These are phyloP conservation scores for Pseudofabraea citricarpa DNA, from an alignment of 2,329 filamentous ascomycete species.

Conservation along the genomic window DNA sequence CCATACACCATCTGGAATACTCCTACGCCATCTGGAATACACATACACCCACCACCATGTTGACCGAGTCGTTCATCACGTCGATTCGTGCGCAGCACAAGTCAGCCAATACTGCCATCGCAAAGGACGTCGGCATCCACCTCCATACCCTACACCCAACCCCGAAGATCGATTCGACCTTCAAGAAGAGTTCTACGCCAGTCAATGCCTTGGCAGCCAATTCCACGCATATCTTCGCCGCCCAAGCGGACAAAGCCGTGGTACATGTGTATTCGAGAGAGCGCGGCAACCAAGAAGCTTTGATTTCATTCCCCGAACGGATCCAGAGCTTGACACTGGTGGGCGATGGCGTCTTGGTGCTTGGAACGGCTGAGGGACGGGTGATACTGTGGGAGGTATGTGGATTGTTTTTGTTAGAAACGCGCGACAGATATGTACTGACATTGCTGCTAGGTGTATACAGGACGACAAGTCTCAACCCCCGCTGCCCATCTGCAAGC, in stretches of 20 bases:
- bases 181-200: conserved; percentile 89
- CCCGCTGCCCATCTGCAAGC: conserved; percentile 74
- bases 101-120: conserved; percentile 56
- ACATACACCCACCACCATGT: conserved; percentile 37
- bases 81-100: conserved; percentile 53
- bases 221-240: conserved; percentile 81
- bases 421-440: too few relatives aligned
- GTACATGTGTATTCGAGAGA: conserved; percentile 86
- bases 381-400: conserved; percentile 89
- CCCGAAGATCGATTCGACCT: conserved; percentile 67
- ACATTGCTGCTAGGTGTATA: conserved; percentile 52
- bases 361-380: conserved; percentile 82
- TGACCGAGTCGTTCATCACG: conserved; percentile 56
- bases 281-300: conserved; percentile 81
- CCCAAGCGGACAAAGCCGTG: conserved; percentile 85
- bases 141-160: conserved; percentile 76
- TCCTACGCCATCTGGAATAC: not conserved
- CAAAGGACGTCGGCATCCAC: conserved; percentile 84
- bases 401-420: too few relatives aligned
- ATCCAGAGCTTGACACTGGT: conserved; percentile 74
- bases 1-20: not conserved
- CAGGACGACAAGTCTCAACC: conserved; percentile 71
- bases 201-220: conserved; percentile 76
- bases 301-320: conserved; percentile 81
- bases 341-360: conserved; percentile 62